Base-by-base conservation (phyloP, 2,329 filamentous ascomycete genomes). In the Beauveria sp. region DNA sequence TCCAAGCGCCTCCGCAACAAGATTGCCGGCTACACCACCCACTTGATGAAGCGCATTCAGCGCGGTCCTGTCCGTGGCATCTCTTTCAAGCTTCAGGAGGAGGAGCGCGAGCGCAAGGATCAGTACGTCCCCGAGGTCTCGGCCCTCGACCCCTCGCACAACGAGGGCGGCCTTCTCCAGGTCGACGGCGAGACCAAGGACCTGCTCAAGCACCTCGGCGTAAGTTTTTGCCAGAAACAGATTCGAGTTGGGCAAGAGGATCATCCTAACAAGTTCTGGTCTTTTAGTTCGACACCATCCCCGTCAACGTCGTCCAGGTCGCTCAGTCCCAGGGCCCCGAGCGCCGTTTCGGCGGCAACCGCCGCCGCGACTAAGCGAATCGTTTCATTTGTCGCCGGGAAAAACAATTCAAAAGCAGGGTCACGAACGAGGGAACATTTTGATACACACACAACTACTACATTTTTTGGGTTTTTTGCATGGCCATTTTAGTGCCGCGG, bases 81-180 rank as follows among this genome's bases (percentile, higher is more conserved):
- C 83, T 99, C 96, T 80, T 99, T 99, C 92, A 99, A 99, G 88
- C 91, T 99, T 65, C 94, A 99, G 84, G 94, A 99, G 85, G 94
- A 99, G 85, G 94, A 99, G 89, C 91, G 94, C 86, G 94, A 99
- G 84, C 90, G 94, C 79, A 99, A 99, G 90, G 94, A 99, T 85
- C 94, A 99, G 85, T 99, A 97, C 84, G 94, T 99, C 69, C 94
- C 94, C 75, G 94, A 99, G 83, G 85, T 99, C 72, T 99, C 96
- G 64, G 94, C 94, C 76, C 90, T 99, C 77, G 94, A 99, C 86
- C 96, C 97, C 84, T 87, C 89, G 75, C 91, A 96, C 85, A 91
- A 90, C 83, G 94, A 97, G 84, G 89, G 82, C 76, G 94, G 94
- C 74, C 88, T 92, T 80, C 86, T 99, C 73, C 93, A 97, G 72